These are phyloP conservation scores for Themeda triandra DNA, from an alignment of 176 grass and related monocot genomes.

Conservation along the genomic window DNA sequence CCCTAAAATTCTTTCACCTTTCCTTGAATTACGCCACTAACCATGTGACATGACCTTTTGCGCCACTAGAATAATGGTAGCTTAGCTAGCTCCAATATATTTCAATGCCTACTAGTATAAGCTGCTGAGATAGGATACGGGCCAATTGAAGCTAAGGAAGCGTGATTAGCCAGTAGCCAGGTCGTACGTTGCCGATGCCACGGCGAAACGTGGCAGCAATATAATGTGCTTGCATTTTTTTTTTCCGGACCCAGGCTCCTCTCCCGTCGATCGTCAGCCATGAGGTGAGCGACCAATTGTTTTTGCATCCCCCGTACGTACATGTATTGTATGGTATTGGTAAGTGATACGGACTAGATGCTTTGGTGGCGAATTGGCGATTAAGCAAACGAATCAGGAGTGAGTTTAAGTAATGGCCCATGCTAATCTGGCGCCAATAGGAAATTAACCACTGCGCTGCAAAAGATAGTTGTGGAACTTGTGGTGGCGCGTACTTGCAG, in stretches of 20 bases:
- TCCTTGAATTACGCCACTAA: constrained; percentile 54
- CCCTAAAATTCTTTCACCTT: constrained; percentile 26
- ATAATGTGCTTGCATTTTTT: not conserved
- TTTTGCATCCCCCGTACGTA: constrained; percentile 12
- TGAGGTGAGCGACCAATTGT: not conserved
- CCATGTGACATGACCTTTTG: constrained; percentile 33
- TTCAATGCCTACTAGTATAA: constrained; percentile 24
- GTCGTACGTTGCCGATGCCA: constrained; percentile 40
- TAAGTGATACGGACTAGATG: not conserved
- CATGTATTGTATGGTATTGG: not conserved
- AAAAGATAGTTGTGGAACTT: constrained; percentile 17
- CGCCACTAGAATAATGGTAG: constrained; percentile 1
- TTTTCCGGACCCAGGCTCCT: not conserved
- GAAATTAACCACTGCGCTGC: constrained; percentile 1
- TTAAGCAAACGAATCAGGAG: constrained; percentile 27
- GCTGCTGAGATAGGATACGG: constrained; percentile 8
- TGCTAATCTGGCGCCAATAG: constrained; percentile 32
- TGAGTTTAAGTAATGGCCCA: constrained; percentile 22
- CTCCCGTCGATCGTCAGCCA: not conserved
- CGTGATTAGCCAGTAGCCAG: constrained; percentile 30
- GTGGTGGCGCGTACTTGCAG: constrained; percentile 24
- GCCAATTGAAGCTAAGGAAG: constrained; percentile 14
- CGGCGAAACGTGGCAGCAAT: constrained; percentile 39
- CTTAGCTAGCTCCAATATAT: not conserved
- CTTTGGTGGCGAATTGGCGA: constrained; percentile 3